phyloP scores from a whole-genome alignment of 1,139 yeast species.

The Diutina catenulata region DNA sequence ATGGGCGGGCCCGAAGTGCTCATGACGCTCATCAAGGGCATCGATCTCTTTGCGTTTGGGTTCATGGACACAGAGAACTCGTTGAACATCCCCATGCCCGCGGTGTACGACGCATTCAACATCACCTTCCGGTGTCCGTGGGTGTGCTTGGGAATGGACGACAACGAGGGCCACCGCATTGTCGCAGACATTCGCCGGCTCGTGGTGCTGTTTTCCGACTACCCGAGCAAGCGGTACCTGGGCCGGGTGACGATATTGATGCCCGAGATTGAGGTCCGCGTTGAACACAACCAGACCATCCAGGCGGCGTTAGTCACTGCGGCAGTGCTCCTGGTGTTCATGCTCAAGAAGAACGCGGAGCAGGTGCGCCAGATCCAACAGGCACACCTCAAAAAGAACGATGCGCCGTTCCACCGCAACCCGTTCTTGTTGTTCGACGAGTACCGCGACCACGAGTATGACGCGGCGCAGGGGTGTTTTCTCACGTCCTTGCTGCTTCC shows the following conservation, averaged over 20 bases:
- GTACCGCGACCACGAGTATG: conserved; percentile 31
- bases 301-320: conserved; percentile 36
- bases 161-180: conserved; percentile 13
- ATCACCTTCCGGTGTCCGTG: conserved; percentile 36
- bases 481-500: conserved; percentile 9
- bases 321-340: conserved; percentile 47
- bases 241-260: conserved; percentile 38
- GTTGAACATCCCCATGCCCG: conserved; percentile 42
- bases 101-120: conserved; percentile 58
- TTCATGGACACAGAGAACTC: conserved; percentile 69
- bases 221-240: conserved; percentile 58
- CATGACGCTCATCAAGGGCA: conserved; percentile 30
- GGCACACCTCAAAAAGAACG: conserved; percentile 54
- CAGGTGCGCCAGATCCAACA: conserved; percentile 40
- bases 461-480: conserved; percentile 38
- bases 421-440: conserved; percentile 55
- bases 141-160: conserved; percentile 16
- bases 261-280: conserved; percentile 28
- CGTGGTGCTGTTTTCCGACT: conserved; percentile 46
- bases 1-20: conserved; percentile 41
- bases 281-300: conserved; percentile 14
- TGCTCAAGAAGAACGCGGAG: conserved; percentile 21
- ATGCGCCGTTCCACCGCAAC: conserved; percentile 72
- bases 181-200: conserved; percentile 25
- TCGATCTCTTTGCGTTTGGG: conserved; percentile 44